phyloP scores from a whole-genome alignment of 441 rosid species.

The Arabidopsis lyrata region DNA sequence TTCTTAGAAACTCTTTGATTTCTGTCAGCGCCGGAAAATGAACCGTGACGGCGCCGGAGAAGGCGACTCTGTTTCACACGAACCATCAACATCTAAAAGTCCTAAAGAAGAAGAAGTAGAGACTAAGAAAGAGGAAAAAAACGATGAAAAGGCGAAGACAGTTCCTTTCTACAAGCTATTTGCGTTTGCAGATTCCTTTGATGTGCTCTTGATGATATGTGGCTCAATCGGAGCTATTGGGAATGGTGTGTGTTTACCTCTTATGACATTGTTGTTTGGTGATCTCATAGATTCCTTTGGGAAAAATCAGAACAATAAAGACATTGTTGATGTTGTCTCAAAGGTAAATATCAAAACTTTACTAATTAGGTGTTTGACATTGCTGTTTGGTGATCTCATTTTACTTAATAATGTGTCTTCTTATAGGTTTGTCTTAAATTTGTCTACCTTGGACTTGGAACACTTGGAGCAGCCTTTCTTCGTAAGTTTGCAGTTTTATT shows the following conservation, averaged over 20 bases:
- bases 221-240: slow-evolving; percentile 68
- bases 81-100: slow-evolving; percentile 39
- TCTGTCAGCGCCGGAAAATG: slow-evolving; percentile 32
- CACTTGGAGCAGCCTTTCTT: slow-evolving; percentile 53
- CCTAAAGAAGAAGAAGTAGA: slow-evolving; percentile 33
- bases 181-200: slow-evolving; percentile 62
- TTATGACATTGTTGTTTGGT: slow-evolving; percentile 69
- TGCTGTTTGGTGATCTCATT: background rate
- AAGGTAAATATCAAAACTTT: slow-evolving; percentile 42
- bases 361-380: no score
- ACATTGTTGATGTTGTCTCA: slow-evolving; percentile 53
- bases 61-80: slow-evolving; percentile 42
- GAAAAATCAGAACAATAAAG: slow-evolving; percentile 48
- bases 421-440: slow-evolving; percentile 52
- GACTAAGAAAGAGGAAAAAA: slow-evolving; percentile 39
- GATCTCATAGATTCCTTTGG: slow-evolving; percentile 64
- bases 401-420: background rate
- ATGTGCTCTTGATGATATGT: slow-evolving; percentile 58
- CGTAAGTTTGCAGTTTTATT: slow-evolving; percentile 47
- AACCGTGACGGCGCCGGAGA: slow-evolving; percentile 34
- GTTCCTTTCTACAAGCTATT: slow-evolving; percentile 74
- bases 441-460: slow-evolving; percentile 56
- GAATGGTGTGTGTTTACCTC: slow-evolving; percentile 61
- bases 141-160: slow-evolving; percentile 46
- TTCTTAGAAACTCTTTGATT: background rate